Evolutionary conservation across 306 rosid genomes (phyloP).

Genomic region (Quillaja saponaria): DNA sequence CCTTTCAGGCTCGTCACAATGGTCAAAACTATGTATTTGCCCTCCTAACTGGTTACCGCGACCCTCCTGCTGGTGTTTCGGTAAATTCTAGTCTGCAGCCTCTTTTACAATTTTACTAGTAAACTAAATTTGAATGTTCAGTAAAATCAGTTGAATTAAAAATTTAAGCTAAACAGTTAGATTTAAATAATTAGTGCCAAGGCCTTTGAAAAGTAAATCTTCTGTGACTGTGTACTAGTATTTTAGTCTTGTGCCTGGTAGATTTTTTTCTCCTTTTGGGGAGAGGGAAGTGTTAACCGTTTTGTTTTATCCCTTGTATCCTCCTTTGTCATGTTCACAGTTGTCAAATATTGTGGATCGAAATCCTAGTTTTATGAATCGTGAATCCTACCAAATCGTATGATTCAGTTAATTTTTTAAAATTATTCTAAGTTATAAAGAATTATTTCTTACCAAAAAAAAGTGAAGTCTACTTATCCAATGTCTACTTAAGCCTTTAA

Average conservation of each 20-base stretch:
- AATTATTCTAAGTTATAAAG: too few relatives aligned
- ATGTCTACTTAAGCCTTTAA: too few relatives aligned
- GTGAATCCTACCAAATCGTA: too few relatives aligned
- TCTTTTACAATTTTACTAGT: not conserved
- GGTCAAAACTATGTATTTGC: constrained; percentile 93
- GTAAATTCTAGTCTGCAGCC: constrained; percentile 40
- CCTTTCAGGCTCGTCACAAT: constrained; percentile 92
- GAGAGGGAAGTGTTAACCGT: not conserved
- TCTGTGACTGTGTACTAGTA: not conserved
- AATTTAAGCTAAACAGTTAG: not conserved
- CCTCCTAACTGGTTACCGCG: constrained; percentile 89
- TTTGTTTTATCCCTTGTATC: too few relatives aligned
- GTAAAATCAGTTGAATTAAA: constrained; percentile 3
- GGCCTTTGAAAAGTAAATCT: not conserved
- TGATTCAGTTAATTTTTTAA: too few relatives aligned
- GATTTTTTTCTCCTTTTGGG: not conserved
- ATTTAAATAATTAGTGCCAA: not conserved
- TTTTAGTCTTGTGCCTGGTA: not conserved
- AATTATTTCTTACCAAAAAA: too few relatives aligned
- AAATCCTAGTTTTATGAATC: too few relatives aligned
- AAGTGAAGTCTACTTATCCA: too few relatives aligned
- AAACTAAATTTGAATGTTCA: not conserved
- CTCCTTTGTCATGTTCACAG: too few relatives aligned
- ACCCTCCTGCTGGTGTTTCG: constrained; percentile 94
- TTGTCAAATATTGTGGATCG: too few relatives aligned